Conservation (phyloP, 176 grass and related monocot species). For the Puya raimondii region DNA sequence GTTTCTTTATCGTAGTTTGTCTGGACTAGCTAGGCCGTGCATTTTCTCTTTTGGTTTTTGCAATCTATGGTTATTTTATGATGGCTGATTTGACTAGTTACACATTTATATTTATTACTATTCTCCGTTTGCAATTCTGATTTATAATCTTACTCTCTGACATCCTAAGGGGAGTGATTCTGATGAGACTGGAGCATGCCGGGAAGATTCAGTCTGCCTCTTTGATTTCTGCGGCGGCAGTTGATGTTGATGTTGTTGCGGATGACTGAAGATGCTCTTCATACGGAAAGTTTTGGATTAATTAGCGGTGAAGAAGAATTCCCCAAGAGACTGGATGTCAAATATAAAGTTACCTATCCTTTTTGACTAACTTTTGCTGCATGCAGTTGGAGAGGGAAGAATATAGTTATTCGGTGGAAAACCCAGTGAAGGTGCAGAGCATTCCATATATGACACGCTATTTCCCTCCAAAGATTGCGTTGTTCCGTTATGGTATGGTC, state of each 20-base stretch:
- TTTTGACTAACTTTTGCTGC: too few relatives aligned
- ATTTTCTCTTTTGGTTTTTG: neutral
- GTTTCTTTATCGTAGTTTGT: neutral
- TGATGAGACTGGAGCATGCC: conserved; percentile 88
- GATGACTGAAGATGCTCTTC: conserved; percentile 13
- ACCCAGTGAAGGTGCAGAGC: too few relatives aligned
- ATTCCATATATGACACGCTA: too few relatives aligned
- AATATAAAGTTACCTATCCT: too few relatives aligned
- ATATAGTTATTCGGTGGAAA: too few relatives aligned
- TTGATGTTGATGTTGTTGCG: conserved; percentile 25
- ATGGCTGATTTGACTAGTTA: too few relatives aligned
- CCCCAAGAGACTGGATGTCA: too few relatives aligned
- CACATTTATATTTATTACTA: neutral
- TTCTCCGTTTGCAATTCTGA: conserved; percentile 13
- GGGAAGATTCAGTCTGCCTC: conserved; percentile 92
- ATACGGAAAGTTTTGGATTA: neutral
- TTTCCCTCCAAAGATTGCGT: too few relatives aligned
- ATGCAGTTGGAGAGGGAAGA: too few relatives aligned
- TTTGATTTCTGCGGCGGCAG: conserved; percentile 50
- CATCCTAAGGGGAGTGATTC: conserved; percentile 63
- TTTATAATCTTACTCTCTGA: neutral
- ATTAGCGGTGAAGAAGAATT: too few relatives aligned
- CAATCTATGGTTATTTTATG: too few relatives aligned
- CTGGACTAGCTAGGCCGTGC: neutral
- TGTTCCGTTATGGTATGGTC: too few relatives aligned